These are phyloP conservation scores for Dichotomopilus funicola DNA, from an alignment of 2,329 filamentous ascomycete species.

Conservation along the genomic window DNA sequence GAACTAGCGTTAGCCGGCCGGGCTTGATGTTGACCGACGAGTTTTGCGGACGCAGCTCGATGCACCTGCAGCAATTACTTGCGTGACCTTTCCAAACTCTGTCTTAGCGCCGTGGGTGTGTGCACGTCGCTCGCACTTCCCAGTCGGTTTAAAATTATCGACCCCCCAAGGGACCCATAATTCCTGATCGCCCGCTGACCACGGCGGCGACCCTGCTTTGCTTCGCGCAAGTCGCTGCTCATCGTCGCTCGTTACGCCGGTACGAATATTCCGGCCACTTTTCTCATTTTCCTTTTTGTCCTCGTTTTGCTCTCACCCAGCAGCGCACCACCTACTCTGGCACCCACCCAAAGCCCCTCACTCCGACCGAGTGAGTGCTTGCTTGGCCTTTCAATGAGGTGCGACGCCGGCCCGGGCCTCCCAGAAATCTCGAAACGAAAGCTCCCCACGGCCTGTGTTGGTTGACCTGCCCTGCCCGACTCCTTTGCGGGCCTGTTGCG, in stretches of 20 bases:
- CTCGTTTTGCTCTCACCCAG: too few relatives aligned
- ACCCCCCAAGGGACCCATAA: constrained; percentile 6
- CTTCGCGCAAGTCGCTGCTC: background rate
- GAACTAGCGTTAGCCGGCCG: background rate
- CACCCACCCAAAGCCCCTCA: too few relatives aligned
- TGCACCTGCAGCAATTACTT: constrained; percentile 2
- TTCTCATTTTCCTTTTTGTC: background rate
- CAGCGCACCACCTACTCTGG: too few relatives aligned
- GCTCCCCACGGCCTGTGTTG: constrained; percentile 2
- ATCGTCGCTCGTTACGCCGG: background rate
- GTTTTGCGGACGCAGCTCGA: background rate
- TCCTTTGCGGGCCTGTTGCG: constrained; percentile 25
- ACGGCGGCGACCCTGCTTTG: background rate
- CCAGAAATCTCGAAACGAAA: constrained; percentile 8
- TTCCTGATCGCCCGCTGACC: background rate
- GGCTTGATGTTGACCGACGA: background rate
- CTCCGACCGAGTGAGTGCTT: background rate
- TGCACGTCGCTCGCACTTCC: background rate
- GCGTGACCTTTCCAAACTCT: constrained; percentile 5
- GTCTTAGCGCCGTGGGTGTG: constrained; percentile 8
- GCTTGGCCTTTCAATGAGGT: background rate
- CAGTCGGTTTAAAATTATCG: constrained; percentile 5
- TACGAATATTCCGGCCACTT: background rate
- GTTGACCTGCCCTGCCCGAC: constrained; percentile 2
- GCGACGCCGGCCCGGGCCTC: constrained; percentile 1